A percentile compares a stretch with the other conserved stretches of the same genome.
Evolutionary conservation across 495 filamentous ascomycete species (phyloP).

Genomic region (Podospora pseudocomata): DNA sequence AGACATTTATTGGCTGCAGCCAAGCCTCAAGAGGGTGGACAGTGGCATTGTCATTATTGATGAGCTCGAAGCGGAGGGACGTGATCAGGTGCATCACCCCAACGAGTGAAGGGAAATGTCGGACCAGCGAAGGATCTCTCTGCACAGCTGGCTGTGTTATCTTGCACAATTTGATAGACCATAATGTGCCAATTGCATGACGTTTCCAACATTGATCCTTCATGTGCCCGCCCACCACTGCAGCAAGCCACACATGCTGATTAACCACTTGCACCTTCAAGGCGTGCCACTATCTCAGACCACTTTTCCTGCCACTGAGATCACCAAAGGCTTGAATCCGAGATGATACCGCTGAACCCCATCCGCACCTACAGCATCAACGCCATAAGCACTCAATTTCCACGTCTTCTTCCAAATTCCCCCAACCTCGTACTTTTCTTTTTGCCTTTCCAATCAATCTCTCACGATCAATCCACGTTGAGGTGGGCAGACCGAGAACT

Average conservation of each 20-base stretch:
- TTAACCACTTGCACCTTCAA: too few relatives aligned
- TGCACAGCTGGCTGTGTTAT: background rate
- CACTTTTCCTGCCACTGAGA: too few relatives aligned
- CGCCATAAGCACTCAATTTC: background rate
- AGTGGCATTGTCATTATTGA: constrained; percentile 14
- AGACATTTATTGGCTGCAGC: constrained; percentile 21
- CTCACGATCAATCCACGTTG: background rate
- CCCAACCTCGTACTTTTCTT: background rate
- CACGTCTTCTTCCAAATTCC: background rate
- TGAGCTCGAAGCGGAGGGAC: background rate
- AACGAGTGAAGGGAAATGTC: background rate
- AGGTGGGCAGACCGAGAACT: background rate
- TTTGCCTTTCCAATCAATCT: background rate
- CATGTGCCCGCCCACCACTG: too few relatives aligned
- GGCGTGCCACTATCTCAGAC: background rate
- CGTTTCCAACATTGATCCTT: background rate
- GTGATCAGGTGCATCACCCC: background rate
- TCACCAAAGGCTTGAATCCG: background rate
- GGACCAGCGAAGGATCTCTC: background rate
- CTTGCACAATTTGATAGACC: background rate
- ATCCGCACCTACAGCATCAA: background rate
- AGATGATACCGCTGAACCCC: background rate
- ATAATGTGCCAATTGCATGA: background rate
- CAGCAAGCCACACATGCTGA: too few relatives aligned
- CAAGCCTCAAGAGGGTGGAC: constrained; percentile 8